Evolutionary conservation across 495 filamentous ascomycete genomes (phyloP).

Genomic region (Xylaria venustula): DNA sequence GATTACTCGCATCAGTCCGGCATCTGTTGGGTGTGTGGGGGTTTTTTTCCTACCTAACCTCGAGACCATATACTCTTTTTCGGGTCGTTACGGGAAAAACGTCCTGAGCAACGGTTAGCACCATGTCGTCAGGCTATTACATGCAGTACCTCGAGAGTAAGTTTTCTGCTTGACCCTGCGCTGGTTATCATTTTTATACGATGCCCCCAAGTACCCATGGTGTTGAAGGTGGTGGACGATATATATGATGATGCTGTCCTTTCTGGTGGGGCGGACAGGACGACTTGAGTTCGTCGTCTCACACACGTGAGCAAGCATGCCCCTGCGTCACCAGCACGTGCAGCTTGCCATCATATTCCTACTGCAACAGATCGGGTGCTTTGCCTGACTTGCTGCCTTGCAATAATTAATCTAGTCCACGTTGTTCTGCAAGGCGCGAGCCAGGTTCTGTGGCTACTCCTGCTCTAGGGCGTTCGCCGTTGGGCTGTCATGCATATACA

Average conservation of each 20-base stretch:
- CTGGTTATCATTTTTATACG: not conserved
- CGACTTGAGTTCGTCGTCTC: slow-evolving; percentile 31
- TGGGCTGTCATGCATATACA: slow-evolving; percentile 49
- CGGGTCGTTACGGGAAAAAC: slow-evolving; percentile 7
- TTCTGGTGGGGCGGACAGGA: slow-evolving; percentile 24
- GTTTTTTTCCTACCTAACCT: slow-evolving; percentile 23
- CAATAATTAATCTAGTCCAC: slow-evolving; percentile 21
- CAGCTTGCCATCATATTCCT: slow-evolving; percentile 16
- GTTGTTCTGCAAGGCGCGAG: slow-evolving; percentile 24
- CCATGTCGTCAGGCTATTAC: slow-evolving; percentile 59
- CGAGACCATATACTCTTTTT: slow-evolving; percentile 16
- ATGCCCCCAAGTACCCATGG: not conserved
- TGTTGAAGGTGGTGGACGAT: slow-evolving; percentile 16
- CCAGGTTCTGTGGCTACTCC: slow-evolving; percentile 19
- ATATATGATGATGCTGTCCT: slow-evolving; percentile 25
- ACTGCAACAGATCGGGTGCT: slow-evolving; percentile 15
- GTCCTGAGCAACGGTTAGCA: slow-evolving; percentile 29
- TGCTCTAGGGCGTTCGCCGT: slow-evolving; percentile 32
- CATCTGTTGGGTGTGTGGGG: slow-evolving; percentile 24
- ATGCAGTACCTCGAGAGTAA: slow-evolving; percentile 65
- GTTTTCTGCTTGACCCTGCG: slow-evolving; percentile 29
- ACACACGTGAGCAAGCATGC: slow-evolving; percentile 28
- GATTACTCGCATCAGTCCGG: slow-evolving; percentile 28
- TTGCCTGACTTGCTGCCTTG: slow-evolving; percentile 12
- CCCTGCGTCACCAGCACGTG: slow-evolving; percentile 32